Evolutionary conservation across 2,329 filamentous ascomycete genomes (phyloP), one percentile per base, ranked within the genome.

Genomic region (Venturia aucupariae): DNA sequence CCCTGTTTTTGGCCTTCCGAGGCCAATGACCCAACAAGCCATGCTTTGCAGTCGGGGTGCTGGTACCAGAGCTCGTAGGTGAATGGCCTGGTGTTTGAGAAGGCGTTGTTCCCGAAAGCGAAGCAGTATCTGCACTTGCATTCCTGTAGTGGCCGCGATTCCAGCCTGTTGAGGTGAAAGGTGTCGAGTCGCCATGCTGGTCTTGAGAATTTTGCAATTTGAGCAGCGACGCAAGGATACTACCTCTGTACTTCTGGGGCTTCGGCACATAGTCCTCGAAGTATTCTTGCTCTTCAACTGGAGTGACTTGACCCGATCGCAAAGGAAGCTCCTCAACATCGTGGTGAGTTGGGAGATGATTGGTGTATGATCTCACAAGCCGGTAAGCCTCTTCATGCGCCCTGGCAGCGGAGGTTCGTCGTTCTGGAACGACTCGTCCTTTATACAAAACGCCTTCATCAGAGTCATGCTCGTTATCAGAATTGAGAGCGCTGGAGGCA

Each of bases 221-320:
- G 61, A 94, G 77, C 0, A 95, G 77, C 0, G 86, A 87, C 2
- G 87, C 86, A 0, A 95, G 78, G 59, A 93, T 84, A 38, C 90
- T 89, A 38, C 86, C 87, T 61, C 86, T 84, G 72, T 90, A 92
- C 67, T 87, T 83, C 27, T 80, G 76, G 4, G 89, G 89, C 51
- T 81, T 80, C 55, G 87, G 85, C 22, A 90, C 83, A 70, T 90
- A 90, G 64, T 84, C 81, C 54, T 84, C 82, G 60, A 82, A 81
- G 27, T 82, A 79, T 54, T 84, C 79, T 46, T 75, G 71, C 57
- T 80, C 78, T 51, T 77, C 73, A 1, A 73, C 74, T 1, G 79
- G 81, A 2, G 81, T 83, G 7, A 77, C 74, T 54, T 78, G 77
- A 19, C 80, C 81, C 19, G 81, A 83, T 15, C 67, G 70, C 41